Conservation (phyloP, 176 grass and related monocot genomes). For the Pontederia paniculata region DNA sequence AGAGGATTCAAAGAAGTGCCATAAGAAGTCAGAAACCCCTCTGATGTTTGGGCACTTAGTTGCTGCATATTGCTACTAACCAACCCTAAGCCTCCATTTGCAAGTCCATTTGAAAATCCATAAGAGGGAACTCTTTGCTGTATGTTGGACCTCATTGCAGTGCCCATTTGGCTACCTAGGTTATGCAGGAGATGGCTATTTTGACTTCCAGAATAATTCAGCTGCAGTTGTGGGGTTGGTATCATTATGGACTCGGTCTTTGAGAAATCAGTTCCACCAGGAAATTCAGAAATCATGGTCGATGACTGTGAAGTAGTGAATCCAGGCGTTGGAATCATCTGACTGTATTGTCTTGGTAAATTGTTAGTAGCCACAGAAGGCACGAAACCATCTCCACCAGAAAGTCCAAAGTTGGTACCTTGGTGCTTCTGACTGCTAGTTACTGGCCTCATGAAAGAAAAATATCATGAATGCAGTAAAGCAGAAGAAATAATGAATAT, state of each 20-base stretch:
- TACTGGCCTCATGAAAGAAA: conserved; percentile 37
- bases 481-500: conserved; percentile 10
- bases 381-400: conserved; percentile 37
- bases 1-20: conserved; percentile 59
- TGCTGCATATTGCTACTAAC: conserved; percentile 53
- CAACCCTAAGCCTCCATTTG: conserved; percentile 66
- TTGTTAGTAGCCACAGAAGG: conserved; percentile 44
- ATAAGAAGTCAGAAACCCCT: conserved; percentile 64
- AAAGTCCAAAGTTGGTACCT: conserved; percentile 39
- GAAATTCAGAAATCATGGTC: conserved; percentile 52
- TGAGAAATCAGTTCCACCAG: conserved; percentile 72
- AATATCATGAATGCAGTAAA: conserved; percentile 16
- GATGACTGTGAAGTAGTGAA: conserved; percentile 56
- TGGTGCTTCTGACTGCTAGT: conserved; percentile 62
- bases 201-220: conserved; percentile 58
- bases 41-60: conserved; percentile 38
- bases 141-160: conserved; percentile 57
- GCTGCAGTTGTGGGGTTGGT: conserved; percentile 50
- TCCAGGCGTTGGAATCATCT: conserved; percentile 96
- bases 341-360: conserved; percentile 46
- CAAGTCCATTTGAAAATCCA: conserved; percentile 54
- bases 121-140: conserved; percentile 64
- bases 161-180: conserved; percentile 37
- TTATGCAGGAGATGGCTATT: conserved; percentile 43
- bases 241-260: conserved; percentile 48